Percentiles rank a stretch among this genome's conserved stretches.
Evolutionary conservation across 305 asterid species (phyloP).

Genomic region (Fraxinus platypoda): DNA sequence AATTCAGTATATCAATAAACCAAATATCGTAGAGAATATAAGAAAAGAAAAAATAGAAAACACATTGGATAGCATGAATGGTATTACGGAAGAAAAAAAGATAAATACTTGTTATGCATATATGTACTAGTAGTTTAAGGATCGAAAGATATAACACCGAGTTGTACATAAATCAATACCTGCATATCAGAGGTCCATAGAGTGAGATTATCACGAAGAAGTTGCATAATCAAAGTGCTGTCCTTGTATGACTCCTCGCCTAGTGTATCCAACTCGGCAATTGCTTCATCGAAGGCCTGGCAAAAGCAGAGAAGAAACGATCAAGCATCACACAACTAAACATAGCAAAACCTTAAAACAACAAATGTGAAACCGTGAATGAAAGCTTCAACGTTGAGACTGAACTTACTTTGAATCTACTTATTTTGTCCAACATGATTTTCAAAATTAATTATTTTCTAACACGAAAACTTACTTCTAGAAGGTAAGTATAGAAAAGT

Average conservation of each 20-base stretch:
- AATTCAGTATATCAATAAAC: neutral
- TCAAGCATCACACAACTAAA: neutral
- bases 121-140: neutral
- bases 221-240: slow-evolving; percentile 79
- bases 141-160: neutral
- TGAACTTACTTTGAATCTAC: neutral
- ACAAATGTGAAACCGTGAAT: neutral
- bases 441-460: neutral
- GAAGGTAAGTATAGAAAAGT: neutral
- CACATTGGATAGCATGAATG: neutral
- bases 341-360: neutral
- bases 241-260: slow-evolving; percentile 41
- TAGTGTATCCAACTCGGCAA: slow-evolving; percentile 58
- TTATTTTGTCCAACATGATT: neutral
- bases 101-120: no score
- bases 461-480: neutral
- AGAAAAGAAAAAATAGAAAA: neutral
- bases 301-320: neutral
- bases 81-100: neutral
- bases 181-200: slow-evolving; percentile 78
- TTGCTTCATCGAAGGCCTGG: slow-evolving; percentile 79
- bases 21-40: neutral
- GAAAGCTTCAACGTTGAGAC: neutral
- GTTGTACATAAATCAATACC: slow-evolving; percentile 27
- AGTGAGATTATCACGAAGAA: slow-evolving; percentile 72